Base-by-base conservation (phyloP, 148 eudicot species). In the Spergularia bocconei region DNA sequence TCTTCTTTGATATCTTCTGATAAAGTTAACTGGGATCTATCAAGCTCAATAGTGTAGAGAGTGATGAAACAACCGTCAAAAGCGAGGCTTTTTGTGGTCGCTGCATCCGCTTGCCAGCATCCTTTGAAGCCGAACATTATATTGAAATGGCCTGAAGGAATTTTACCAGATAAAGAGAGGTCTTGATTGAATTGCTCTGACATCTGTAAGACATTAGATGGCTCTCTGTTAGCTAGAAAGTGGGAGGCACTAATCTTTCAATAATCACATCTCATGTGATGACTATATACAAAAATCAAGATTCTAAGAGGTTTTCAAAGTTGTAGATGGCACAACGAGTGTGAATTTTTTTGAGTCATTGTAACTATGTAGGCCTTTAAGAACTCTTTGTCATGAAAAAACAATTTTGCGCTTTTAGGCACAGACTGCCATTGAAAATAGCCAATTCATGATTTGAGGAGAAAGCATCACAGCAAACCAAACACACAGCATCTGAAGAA, bases 41-140 rank as follows among this genome's bases (percentile, higher is more conserved):
- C 86, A 25, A 95, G 85, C 85, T 85, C 97, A 67, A 95, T 85
- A 48, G 86, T 90, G 82, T 95, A 95, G 12, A 95, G 79, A 54
- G 89, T 82, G 79, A 95, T 87, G 73, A 87, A 86, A 88, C 97
- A 95, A 69, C 99, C 99, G 82, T 95, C 97, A 82, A 90, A 87
- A 53, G 94, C 96, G 41, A 95, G 91, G 68, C 76, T 78, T 80
- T 88, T 95, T 7, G 99, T 90, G 59, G 80, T 50, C 29, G 90
- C 85, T 73, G 97, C 94, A 81, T 95, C 99, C 69, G 85, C 87
- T 79, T 89, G 96, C 99, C 99, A 95, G 85, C 91, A 79, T 17
- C 90, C 90, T 60, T 85, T 89, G 84, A 79, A 85, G 82, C 62
- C 75, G 62, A 95, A 95, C 99, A 92, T 91, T 6, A 75, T 15